A percentile compares a stretch with the other conserved stretches of the same genome.
Evolutionary conservation across 768 basidiomycete species (phyloP).

Genomic region (Pholiota molesta): DNA sequence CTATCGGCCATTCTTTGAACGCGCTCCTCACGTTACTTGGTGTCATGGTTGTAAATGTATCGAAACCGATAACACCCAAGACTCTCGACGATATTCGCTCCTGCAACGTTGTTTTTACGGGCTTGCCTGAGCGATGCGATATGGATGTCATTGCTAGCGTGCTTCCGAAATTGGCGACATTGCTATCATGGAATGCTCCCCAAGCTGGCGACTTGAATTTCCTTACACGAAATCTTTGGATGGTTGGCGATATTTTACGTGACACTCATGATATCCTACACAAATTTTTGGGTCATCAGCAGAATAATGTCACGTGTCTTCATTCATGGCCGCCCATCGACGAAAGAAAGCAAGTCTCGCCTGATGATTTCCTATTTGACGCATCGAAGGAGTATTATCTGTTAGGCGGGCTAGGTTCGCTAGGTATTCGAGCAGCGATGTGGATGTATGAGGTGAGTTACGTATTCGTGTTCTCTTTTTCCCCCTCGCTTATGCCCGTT

Average conservation of each 20-base stretch:
- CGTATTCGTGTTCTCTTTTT: not conserved
- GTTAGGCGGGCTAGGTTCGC: not conserved
- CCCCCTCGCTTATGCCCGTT: not conserved
- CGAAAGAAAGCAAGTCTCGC: not conserved
- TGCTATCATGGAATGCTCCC: not conserved
- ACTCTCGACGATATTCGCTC: not conserved
- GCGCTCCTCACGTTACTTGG: not conserved
- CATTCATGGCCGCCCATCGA: not conserved
- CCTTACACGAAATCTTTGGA: not conserved
- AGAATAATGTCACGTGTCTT: not conserved
- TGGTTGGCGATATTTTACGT: constrained; percentile 1
- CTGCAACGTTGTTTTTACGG: not conserved
- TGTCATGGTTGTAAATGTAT: not conserved
- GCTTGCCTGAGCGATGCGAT: not conserved
- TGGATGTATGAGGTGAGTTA: constrained; percentile 5
- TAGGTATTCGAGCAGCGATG: not conserved
- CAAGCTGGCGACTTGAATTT: not conserved
- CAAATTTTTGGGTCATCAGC: not conserved
- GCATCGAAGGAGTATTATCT: not conserved
- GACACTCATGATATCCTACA: not conserved
- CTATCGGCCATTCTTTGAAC: not conserved
- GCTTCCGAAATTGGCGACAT: not conserved
- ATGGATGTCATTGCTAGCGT: not conserved
- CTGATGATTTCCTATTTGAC: not conserved
- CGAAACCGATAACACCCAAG: not conserved